phyloP scores from a whole-genome alignment of 257 asterid species.

The Paulownia fortunei region DNA sequence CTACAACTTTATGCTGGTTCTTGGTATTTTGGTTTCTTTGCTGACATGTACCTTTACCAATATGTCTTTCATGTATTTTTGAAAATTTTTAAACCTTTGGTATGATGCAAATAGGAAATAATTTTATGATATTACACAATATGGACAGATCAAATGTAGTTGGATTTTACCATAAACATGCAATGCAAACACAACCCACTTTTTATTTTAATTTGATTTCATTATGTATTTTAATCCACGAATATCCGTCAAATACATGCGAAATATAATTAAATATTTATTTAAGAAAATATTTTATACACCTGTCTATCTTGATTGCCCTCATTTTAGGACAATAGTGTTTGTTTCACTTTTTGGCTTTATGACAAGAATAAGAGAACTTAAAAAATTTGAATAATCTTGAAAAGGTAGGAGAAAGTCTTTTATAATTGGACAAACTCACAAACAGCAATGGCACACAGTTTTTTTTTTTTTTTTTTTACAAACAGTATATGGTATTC shows the following conservation, averaged over 20 bases:
- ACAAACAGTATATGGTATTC: slow-evolving; percentile 13
- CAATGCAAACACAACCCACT: not conserved
- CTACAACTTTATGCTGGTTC: too few species aligned
- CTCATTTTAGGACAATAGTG: not conserved
- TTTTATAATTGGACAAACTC: not conserved
- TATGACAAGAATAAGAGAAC: not conserved
- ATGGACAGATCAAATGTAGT: not conserved
- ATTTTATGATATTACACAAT: not conserved
- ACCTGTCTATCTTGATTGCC: not conserved
- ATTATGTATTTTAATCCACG: too few species aligned
- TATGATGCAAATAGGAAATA: not conserved
- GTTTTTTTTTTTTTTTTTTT: too few species aligned
- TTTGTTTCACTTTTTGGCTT: not conserved
- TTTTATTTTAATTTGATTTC: too few species aligned
- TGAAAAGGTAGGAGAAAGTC: not conserved
- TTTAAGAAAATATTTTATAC: too few species aligned
- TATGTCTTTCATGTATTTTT: not conserved
- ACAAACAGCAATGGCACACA: slow-evolving; percentile 20
- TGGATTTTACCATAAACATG: slow-evolving; percentile 7
- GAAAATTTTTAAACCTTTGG: not conserved
- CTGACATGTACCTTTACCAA: not conserved
- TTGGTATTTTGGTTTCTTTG: not conserved
- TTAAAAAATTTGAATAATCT: not conserved
- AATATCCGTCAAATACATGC: too few species aligned
- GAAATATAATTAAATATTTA: too few species aligned